phyloP scores from a whole-genome alignment of 768 basidiomycete species.

The Coprinopsis sp. region DNA sequence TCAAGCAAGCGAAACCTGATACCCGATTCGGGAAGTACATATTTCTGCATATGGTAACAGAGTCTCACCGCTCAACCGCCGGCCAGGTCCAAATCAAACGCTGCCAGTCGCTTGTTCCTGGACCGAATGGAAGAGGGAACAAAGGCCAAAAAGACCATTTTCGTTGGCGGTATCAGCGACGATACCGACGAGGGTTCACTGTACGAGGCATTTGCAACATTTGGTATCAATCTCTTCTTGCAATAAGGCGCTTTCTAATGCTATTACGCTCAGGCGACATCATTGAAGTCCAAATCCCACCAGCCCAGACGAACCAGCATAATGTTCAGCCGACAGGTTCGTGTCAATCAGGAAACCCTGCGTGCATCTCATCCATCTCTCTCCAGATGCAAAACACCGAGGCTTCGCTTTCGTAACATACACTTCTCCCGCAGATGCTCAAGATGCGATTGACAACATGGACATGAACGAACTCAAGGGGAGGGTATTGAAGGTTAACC shows the following conservation, averaged over 20 bases:
- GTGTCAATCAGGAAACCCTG: neutral
- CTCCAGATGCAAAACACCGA: slow-evolving; percentile 71
- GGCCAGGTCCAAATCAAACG: too few relatives aligned
- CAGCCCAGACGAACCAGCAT: slow-evolving; percentile 66
- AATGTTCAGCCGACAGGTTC: slow-evolving; percentile 38
- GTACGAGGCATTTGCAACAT: slow-evolving; percentile 78
- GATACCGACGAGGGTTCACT: slow-evolving; percentile 77
- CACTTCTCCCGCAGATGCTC: slow-evolving; percentile 73
- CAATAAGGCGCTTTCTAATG: neutral
- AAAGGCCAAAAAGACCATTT: slow-evolving; percentile 81
- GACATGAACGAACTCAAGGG: slow-evolving; percentile 87
- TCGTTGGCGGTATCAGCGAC: slow-evolving; percentile 78
- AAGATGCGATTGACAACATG: slow-evolving; percentile 99
- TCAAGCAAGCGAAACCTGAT: too few relatives aligned
- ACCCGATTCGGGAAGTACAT: too few relatives aligned
- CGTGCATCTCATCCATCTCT: slow-evolving; percentile 5
- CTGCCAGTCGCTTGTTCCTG: too few relatives aligned
- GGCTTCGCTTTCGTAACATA: slow-evolving; percentile 95
- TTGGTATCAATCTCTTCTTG: slow-evolving; percentile 54
- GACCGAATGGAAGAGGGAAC: slow-evolving; percentile 89
- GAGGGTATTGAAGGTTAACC: slow-evolving; percentile 73
- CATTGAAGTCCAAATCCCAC: slow-evolving; percentile 85
- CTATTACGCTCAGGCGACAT: slow-evolving; percentile 65
- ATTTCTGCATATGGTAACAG: too few relatives aligned
- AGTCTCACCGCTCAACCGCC: too few relatives aligned